Evolutionary conservation across 1,139 yeast genomes (phyloP).

Genomic region (Tardiomyces digboiensis): DNA sequence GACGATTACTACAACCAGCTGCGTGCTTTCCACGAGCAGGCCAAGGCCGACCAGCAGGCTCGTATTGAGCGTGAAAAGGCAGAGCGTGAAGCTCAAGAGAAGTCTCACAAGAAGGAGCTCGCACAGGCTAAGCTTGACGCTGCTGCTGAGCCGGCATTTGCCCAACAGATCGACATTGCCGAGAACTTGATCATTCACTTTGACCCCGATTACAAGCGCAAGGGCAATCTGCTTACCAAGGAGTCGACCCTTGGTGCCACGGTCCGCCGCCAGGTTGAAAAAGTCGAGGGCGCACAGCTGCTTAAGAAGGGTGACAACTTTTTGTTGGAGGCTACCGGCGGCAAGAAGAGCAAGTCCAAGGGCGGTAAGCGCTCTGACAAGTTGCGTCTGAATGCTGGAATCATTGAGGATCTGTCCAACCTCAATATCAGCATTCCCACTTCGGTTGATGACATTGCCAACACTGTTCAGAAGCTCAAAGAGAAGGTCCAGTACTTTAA

Average conservation of each 20-base stretch:
- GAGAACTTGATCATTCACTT: slow-evolving; percentile 62
- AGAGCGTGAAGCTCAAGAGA: slow-evolving; percentile 45
- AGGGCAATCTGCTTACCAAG: slow-evolving; percentile 6
- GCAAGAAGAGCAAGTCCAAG: slow-evolving; percentile 44
- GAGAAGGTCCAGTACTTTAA: slow-evolving; percentile 62
- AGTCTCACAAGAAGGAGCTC: slow-evolving; percentile 37
- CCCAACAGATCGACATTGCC: slow-evolving; percentile 61
- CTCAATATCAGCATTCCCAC: slow-evolving; percentile 77
- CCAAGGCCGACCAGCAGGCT: slow-evolving; percentile 53
- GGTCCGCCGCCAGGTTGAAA: slow-evolving; percentile 35
- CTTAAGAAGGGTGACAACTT: slow-evolving; percentile 46
- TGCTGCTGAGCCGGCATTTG: slow-evolving; percentile 73
- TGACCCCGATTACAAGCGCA: slow-evolving; percentile 68
- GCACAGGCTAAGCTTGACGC: slow-evolving; percentile 58
- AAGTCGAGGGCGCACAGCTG: slow-evolving; percentile 29
- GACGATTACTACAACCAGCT: slow-evolving; percentile 24
- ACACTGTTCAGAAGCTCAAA: slow-evolving; percentile 59
- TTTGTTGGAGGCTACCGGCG: slow-evolving; percentile 43
- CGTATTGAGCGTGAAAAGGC: slow-evolving; percentile 45
- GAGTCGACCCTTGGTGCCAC: slow-evolving; percentile 7
- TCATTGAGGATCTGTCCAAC: slow-evolving; percentile 69
- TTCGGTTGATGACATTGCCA: slow-evolving; percentile 61
- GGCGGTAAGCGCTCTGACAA: slow-evolving; percentile 32
- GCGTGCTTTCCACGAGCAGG: slow-evolving; percentile 28
- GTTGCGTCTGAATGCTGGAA: slow-evolving; percentile 72